A percentile compares a stretch with the other conserved stretches of the same genome.
Evolutionary conservation across 331 rosid genomes (phyloP).

Genomic region (Prunus yedoensis): DNA sequence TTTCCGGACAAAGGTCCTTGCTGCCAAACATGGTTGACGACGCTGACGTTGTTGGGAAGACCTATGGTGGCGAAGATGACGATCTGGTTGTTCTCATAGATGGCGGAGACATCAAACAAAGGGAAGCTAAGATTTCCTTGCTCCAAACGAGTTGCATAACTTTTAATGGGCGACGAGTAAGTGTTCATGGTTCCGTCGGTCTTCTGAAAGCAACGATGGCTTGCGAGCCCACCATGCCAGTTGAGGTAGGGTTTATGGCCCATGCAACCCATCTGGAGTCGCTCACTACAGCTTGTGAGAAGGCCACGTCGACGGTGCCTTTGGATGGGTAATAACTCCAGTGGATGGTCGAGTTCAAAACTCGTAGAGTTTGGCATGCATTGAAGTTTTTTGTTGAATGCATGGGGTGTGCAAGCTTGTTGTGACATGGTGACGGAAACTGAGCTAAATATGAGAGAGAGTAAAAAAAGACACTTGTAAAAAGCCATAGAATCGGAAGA

Average conservation of each 20-base stretch:
- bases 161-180: constrained; percentile 25
- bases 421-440: no score
- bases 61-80: constrained; percentile 5
- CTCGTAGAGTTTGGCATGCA: background rate
- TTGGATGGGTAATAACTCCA: constrained; percentile 11
- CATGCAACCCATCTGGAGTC: constrained; percentile 33
- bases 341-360: constrained; percentile 8
- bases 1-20: constrained; percentile 11
- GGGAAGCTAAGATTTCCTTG: constrained; percentile 17
- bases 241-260: constrained; percentile 38
- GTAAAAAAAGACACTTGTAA: no score
- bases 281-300: background rate
- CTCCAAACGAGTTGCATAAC: constrained; percentile 12
- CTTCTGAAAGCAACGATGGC: constrained; percentile 18
- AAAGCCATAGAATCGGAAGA: no score
- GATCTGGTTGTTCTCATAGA: background rate
- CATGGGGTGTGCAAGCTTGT: background rate
- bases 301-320: constrained; percentile 11
- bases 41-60: constrained; percentile 6
- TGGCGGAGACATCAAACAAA: background rate
- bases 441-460: no score
- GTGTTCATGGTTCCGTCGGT: constrained; percentile 21
- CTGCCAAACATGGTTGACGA: constrained; percentile 14
- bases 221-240: constrained; percentile 38
- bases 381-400: background rate